Conservation (phyloP, 495 filamentous ascomycete species). For the Daldinia grandis region DNA sequence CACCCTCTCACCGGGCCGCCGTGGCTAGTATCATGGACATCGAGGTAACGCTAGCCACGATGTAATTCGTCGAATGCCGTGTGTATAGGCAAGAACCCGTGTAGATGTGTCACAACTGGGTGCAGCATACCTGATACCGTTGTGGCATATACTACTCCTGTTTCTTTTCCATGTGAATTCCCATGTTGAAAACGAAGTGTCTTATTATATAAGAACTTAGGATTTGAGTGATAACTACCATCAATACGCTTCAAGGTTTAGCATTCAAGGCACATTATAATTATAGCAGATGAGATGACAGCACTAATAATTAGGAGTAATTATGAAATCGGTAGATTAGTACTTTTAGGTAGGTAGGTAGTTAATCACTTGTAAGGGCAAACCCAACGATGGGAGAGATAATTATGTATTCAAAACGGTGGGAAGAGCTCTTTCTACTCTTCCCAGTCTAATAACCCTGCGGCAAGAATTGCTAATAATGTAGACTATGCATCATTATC, state of each 20-base stretch:
- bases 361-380: neutral
- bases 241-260: too few relatives aligned
- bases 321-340: too few relatives aligned
- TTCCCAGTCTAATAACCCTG: neutral
- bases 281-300: too few relatives aligned
- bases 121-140: neutral
- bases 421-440: neutral
- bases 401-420: neutral
- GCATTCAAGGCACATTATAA: too few relatives aligned
- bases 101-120: neutral
- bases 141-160: neutral
- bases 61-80: neutral
- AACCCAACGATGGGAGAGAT: neutral
- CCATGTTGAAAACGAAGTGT: too few relatives aligned
- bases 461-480: neutral
- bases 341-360: neutral
- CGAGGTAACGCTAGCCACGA: neutral
- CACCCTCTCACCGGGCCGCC: neutral
- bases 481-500: neutral
- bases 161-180: neutral
- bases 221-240: too few relatives aligned
- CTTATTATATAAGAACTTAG: too few relatives aligned
- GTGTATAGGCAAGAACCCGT: neutral
- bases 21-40: neutral
- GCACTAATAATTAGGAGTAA: too few relatives aligned